Conservation (phyloP, 2,329 filamentous ascomycete species). For the Trichoderma sp. region DNA sequence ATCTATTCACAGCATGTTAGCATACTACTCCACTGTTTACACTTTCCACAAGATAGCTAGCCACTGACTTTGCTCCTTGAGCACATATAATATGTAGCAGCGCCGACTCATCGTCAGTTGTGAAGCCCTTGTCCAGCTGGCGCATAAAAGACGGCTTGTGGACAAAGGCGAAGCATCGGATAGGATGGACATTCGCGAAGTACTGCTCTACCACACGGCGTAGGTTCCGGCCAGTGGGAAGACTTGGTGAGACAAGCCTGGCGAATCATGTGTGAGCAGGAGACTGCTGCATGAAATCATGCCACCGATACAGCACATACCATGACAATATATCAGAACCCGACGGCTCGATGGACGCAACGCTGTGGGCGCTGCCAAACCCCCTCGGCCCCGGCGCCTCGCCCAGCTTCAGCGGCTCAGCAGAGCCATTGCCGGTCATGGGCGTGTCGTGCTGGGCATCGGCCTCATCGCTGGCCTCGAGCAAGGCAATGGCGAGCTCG, state of each 20-base stretch:
- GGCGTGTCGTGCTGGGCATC: background rate
- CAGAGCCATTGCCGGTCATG: background rate
- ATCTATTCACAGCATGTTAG: conserved; percentile 25
- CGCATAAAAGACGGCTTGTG: conserved; percentile 40
- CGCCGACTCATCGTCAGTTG: conserved; percentile 36
- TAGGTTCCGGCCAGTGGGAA: conserved; percentile 35
- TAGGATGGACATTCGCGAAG: conserved; percentile 40
- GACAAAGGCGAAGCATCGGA: conserved; percentile 41
- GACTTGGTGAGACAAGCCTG: conserved; percentile 35
- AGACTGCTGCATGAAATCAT: background rate
- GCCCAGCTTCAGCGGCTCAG: background rate
- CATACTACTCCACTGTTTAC: background rate
- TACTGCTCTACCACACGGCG: conserved; percentile 38
- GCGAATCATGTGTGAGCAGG: background rate
- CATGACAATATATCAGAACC: conserved; percentile 21
- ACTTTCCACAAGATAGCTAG: too few species aligned
- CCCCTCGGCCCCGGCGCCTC: background rate
- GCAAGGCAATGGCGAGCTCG: conserved; percentile 7
- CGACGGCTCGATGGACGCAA: conserved; percentile 15
- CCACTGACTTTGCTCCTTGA: conserved; percentile 37
- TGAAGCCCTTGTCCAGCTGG: conserved; percentile 37
- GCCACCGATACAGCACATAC: conserved; percentile 14
- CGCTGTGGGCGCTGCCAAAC: conserved; percentile 4
- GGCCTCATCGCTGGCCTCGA: background rate
- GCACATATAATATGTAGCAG: conserved; percentile 38